These are phyloP conservation scores for Hansenula sp. DNA, from an alignment of 1,139 yeast genomes.

Conservation along the genomic window DNA sequence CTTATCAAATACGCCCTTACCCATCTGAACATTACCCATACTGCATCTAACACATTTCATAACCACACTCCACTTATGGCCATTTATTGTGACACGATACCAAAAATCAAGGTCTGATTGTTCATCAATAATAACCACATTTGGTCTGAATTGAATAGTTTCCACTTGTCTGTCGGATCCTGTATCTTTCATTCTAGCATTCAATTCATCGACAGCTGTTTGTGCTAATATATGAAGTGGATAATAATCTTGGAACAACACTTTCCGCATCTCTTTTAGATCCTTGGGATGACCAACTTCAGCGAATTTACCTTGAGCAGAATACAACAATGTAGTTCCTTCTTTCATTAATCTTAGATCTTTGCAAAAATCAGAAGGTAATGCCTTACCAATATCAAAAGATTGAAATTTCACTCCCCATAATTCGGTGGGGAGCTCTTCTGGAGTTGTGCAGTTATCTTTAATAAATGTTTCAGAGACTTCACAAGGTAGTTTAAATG, in stretches of 20 bases:
- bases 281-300: constrained; percentile 21
- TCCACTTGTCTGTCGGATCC: constrained; percentile 16
- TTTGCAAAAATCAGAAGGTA: constrained; percentile 18
- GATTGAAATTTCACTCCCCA: constrained; percentile 25
- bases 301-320: constrained; percentile 28
- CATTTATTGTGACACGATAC: neutral
- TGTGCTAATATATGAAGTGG: constrained; percentile 36
- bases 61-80: neutral
- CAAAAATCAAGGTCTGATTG: neutral
- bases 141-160: constrained; percentile 29
- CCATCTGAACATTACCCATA: constrained; percentile 33
- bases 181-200: constrained; percentile 16
- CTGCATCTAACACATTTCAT: constrained; percentile 32
- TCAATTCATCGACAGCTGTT: constrained; percentile 29
- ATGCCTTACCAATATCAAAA: constrained; percentile 19
- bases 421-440: constrained; percentile 11
- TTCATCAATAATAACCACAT: neutral
- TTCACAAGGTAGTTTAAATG: constrained; percentile 26
- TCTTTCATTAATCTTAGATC: constrained; percentile 16
- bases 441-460: constrained; percentile 7
- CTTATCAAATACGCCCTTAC: constrained; percentile 29
- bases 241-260: constrained; percentile 39
- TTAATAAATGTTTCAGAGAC: constrained; percentile 24
- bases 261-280: constrained; percentile 12
- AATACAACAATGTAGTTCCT: constrained; percentile 25